Percentiles rank a stretch among this genome's conserved stretches.
phyloP scores from a whole-genome alignment of 2,329 filamentous ascomycete species.

The Hirsutella minnesotensis region DNA sequence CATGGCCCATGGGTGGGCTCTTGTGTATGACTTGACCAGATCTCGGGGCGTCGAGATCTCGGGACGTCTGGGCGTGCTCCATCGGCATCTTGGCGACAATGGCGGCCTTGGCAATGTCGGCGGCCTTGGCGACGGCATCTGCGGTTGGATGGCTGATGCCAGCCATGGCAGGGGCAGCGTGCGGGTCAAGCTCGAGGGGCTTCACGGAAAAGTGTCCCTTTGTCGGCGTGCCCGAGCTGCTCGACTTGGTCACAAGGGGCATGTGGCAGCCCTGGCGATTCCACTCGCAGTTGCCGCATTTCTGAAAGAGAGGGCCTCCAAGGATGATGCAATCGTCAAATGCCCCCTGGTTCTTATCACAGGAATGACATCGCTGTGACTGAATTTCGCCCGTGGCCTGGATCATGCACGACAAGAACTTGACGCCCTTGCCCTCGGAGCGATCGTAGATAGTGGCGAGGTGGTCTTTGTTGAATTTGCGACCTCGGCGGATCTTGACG shows the following conservation, averaged over 20 bases:
- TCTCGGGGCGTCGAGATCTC: not conserved
- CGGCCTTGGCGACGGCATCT: slow-evolving; percentile 2
- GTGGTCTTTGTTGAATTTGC: slow-evolving; percentile 27
- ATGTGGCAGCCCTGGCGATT: slow-evolving; percentile 26
- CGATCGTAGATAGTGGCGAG: slow-evolving; percentile 29
- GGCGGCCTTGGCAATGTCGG: slow-evolving; percentile 2
- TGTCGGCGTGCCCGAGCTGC: not conserved
- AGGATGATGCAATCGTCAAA: slow-evolving; percentile 34
- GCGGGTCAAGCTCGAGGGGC: not conserved
- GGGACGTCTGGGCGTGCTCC: not conserved
- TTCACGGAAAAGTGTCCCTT: not conserved
- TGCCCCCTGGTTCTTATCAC: slow-evolving; percentile 28
- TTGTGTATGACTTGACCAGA: slow-evolving; percentile 4
- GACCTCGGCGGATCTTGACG: slow-evolving; percentile 28
- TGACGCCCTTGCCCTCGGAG: slow-evolving; percentile 28
- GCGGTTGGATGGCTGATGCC: not conserved
- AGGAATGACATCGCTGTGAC: slow-evolving; percentile 25
- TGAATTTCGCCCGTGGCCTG: slow-evolving; percentile 35
- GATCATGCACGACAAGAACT: slow-evolving; percentile 37
- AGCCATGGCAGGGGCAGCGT: too few species aligned
- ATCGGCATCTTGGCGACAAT: slow-evolving; percentile 1
- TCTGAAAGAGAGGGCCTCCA: slow-evolving; percentile 27
- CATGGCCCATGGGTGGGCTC: slow-evolving; percentile 6
- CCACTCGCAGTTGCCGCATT: slow-evolving; percentile 42
- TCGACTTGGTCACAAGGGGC: slow-evolving; percentile 2